phyloP scores from a whole-genome alignment of 140 eudicot species.

The Anethum foeniculum region DNA sequence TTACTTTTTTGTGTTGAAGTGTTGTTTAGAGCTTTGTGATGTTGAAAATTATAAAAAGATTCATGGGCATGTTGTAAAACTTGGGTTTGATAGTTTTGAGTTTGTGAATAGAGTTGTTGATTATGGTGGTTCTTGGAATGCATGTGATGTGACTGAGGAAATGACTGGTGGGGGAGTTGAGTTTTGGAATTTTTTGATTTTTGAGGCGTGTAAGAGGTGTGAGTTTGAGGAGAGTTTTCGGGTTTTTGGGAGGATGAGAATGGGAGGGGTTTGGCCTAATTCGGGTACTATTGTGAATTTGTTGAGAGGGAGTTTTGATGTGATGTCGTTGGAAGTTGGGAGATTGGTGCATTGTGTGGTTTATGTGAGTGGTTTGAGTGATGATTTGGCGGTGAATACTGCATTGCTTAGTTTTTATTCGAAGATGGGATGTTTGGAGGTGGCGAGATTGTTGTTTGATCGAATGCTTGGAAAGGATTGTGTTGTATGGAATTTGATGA shows the following conservation, averaged over 20 bases:
- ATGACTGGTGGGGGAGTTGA: background rate
- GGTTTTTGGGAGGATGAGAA: slow-evolving; percentile 13
- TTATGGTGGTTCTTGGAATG: background rate
- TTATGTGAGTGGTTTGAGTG: background rate
- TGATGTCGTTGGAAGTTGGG: slow-evolving; percentile 11
- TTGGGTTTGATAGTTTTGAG: slow-evolving; percentile 9
- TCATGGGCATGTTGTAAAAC: slow-evolving; percentile 8
- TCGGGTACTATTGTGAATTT: slow-evolving; percentile 8
- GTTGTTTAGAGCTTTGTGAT: background rate
- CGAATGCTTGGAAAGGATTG: slow-evolving; percentile 9
- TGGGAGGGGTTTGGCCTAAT: slow-evolving; percentile 7
- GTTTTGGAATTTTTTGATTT: slow-evolving; percentile 6
- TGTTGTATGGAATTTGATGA: slow-evolving; percentile 18
- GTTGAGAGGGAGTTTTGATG: slow-evolving; percentile 7
- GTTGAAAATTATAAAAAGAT: slow-evolving; percentile 5
- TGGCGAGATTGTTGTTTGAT: slow-evolving; percentile 18
- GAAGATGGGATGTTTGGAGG: slow-evolving; percentile 13
- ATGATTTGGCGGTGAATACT: slow-evolving; percentile 15
- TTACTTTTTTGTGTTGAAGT: slow-evolving; percentile 9
- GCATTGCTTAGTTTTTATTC: slow-evolving; percentile 18
- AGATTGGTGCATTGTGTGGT: slow-evolving; percentile 7
- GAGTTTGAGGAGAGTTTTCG: background rate
- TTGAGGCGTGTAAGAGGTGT: slow-evolving; percentile 10
- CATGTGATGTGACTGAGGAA: slow-evolving; percentile 3
- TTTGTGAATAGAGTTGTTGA: slow-evolving; percentile 2